Evolutionary conservation across 352 stramenopile species (phyloP).

Genomic region (Pythium dissotocum): DNA sequence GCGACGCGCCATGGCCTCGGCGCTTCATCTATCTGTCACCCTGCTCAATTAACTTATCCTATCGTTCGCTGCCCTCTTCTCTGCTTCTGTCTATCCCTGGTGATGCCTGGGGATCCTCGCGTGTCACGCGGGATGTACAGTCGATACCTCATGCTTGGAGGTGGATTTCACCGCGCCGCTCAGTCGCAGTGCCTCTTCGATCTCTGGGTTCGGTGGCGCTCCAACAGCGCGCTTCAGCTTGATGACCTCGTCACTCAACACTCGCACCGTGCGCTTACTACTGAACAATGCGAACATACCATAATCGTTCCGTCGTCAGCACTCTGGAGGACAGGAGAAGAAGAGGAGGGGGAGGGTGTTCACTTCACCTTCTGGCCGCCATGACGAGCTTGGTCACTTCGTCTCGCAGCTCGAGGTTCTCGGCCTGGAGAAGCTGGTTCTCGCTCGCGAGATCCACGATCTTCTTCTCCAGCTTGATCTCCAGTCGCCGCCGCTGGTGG

Average conservation of each 20-base stretch:
- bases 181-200: conserved; percentile 23
- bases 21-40: no score
- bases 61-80: neutral
- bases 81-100: neutral
- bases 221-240: conserved; percentile 43
- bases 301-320: conserved; percentile 1
- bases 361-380: conserved; percentile 31
- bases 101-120: neutral
- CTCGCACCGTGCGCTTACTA: conserved; percentile 48
- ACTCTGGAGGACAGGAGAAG: conserved; percentile 1
- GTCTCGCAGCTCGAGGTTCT: conserved; percentile 43
- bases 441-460: conserved; percentile 44
- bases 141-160: conserved; percentile 1
- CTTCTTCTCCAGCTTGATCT: conserved; percentile 43
- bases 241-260: conserved; percentile 48
- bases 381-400: conserved; percentile 31
- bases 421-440: conserved; percentile 39
- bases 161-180: conserved; percentile 7
- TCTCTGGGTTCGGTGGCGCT: conserved; percentile 17
- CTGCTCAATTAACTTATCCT: conserved; percentile 1
- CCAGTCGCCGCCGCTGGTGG: conserved; percentile 26
- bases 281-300: conserved; percentile 17
- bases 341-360: conserved; percentile 13
- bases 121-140: neutral
- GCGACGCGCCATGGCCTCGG: neutral